phyloP scores from a whole-genome alignment of 768 basidiomycete species.

The Auricularia heimuer region DNA sequence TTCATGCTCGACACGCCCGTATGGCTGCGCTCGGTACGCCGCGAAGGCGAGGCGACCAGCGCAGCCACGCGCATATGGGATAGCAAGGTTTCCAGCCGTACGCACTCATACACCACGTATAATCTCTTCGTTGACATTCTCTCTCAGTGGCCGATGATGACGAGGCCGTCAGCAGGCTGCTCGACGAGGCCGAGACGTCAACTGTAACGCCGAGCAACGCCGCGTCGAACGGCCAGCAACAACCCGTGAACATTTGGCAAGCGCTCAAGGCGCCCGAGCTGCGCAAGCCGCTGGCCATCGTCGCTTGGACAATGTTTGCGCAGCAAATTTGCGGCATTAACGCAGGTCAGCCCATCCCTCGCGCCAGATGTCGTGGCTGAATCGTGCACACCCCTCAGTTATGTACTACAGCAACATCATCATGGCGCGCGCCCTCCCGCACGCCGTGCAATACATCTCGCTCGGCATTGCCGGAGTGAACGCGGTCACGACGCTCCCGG shows the following conservation, averaged over 20 bases:
- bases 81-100: not conserved
- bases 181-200: conserved; percentile 7
- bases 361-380: not conserved
- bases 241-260: not conserved
- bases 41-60: conserved; percentile 37
- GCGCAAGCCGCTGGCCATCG: conserved; percentile 50
- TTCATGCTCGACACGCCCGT: conserved; percentile 61
- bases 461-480: conserved; percentile 80
- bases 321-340: conserved; percentile 78
- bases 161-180: conserved; percentile 21
- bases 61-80: conserved; percentile 48
- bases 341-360: conserved; percentile 1
- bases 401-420: conserved; percentile 90
- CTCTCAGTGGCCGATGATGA: conserved; percentile 4
- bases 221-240: not conserved
- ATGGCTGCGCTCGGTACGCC: conserved; percentile 47
- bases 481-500: conserved; percentile 57
- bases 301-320: conserved; percentile 61
- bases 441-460: conserved; percentile 72
- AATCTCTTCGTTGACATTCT: conserved; percentile 24
- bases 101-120: not conserved
- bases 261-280: conserved; percentile 17
- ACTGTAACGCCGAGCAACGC: conserved; percentile 4
- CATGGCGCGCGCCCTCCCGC: conserved; percentile 67
- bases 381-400: conserved; percentile 33